A percentile compares a stretch with the other conserved stretches of the same genome.
phyloP scores from a whole-genome alignment of 2,329 filamentous ascomycete species.

The Fusarium subglutinans region DNA sequence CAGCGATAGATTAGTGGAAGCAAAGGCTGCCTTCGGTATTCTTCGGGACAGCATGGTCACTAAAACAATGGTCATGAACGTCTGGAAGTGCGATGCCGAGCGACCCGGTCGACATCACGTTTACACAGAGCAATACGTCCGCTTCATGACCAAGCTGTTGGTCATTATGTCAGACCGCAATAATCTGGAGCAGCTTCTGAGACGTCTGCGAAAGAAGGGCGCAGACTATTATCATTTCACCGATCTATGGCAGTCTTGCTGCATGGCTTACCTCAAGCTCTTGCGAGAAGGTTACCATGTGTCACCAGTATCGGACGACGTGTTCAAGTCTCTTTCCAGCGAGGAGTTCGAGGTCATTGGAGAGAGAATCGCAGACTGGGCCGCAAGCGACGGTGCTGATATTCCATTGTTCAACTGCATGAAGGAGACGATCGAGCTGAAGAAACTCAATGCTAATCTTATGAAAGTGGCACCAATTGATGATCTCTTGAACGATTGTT shows the following conservation, averaged over 20 bases:
- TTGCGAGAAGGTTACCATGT: conserved; percentile 61
- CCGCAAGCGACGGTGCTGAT: conserved; percentile 50
- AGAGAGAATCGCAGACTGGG: conserved; percentile 66
- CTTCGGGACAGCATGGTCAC: conserved; percentile 81
- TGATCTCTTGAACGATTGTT: conserved; percentile 92
- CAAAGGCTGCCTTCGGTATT: conserved; percentile 81
- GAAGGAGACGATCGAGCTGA: conserved; percentile 67
- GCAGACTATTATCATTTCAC: conserved; percentile 75
- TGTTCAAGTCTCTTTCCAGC: conserved; percentile 61
- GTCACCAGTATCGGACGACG: conserved; percentile 59
- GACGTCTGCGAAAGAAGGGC: conserved; percentile 82
- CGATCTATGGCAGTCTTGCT: conserved; percentile 68
- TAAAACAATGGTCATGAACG: conserved; percentile 93
- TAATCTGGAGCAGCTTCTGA: conserved; percentile 80
- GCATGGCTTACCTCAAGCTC: conserved; percentile 62
- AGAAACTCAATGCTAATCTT: conserved; percentile 82
- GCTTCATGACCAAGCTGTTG: conserved; percentile 80
- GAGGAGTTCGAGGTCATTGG: conserved; percentile 68
- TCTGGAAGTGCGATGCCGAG: conserved; percentile 94
- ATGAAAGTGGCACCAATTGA: conserved; percentile 90
- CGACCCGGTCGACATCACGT: conserved; percentile 87
- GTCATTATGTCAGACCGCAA: conserved; percentile 77
- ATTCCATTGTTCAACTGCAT: conserved; percentile 61
- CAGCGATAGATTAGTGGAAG: conserved; percentile 67
- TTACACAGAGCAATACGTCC: conserved; percentile 87